Evolutionary conservation across 768 basidiomycete genomes (phyloP).

Genomic region (Suillus subalutaceus): DNA sequence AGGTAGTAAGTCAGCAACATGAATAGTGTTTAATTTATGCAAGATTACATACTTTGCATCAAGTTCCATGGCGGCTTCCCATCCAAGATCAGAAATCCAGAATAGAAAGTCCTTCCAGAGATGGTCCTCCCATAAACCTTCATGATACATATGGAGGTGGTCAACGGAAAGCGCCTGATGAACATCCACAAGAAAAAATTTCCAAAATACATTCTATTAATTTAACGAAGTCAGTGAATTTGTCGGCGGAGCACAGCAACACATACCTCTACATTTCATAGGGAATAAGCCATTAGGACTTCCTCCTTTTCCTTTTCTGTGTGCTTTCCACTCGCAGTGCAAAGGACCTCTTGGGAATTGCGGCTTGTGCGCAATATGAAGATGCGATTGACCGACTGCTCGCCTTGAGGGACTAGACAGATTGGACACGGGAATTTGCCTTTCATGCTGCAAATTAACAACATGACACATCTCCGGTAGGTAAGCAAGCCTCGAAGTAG

Average conservation of each 20-base stretch:
- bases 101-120: slow-evolving; percentile 28
- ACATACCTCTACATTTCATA: slow-evolving; percentile 21
- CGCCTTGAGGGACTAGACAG: slow-evolving; percentile 36
- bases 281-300: slow-evolving; percentile 14
- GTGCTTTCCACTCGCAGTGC: slow-evolving; percentile 16
- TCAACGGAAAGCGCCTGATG: slow-evolving; percentile 39
- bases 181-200: slow-evolving; percentile 36
- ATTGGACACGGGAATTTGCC: slow-evolving; percentile 37
- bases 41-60: slow-evolving; percentile 25
- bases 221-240: background rate
- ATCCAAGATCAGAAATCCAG: slow-evolving; percentile 18
- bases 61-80: slow-evolving; percentile 11
- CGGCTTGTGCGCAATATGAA: slow-evolving; percentile 23
- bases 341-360: slow-evolving; percentile 11
- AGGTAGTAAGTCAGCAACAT: background rate
- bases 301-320: slow-evolving; percentile 20
- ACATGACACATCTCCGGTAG: slow-evolving; percentile 36
- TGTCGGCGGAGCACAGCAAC: background rate
- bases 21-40: background rate
- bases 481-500: background rate
- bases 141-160: slow-evolving; percentile 39
- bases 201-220: slow-evolving; percentile 38
- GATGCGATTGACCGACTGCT: slow-evolving; percentile 22
- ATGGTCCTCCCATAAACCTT: slow-evolving; percentile 38
- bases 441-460: slow-evolving; percentile 32